Base-by-base conservation (phyloP, 1,284 basidiomycete genomes). In the Coniophora puteana region DNA sequence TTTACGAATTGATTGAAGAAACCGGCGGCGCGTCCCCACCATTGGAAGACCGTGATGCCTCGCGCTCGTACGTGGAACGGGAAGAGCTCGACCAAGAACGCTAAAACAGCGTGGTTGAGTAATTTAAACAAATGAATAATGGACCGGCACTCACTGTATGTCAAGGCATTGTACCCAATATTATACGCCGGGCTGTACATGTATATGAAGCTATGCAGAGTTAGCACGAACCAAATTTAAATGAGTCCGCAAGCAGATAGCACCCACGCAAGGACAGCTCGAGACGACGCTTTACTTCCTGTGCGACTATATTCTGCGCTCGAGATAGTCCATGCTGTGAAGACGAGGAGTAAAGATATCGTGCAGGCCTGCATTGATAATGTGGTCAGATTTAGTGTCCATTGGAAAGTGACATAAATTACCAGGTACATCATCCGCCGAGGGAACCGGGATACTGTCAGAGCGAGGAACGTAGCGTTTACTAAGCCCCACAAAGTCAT, bases 1-100 rank as follows among this genome's bases (percentile, higher is more conserved):
- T 78, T 78, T 36, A 75, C 72, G 54, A 73, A 80, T 49, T 76
- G 74, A 51, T 79, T 80, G 62, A 78, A 74, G 51, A 72, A 75
- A 4, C 71, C 67, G 4, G 76, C 73, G 26, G 67, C 62, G 28
- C 76, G 71, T 34, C 73, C 64, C 57, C 65, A 70, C 59, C 64
- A 69, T 48, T 77, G 72, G 64, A 77, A 74, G 13, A 74, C 50
- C 2, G 70, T 59, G 32, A 75, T 63, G 22, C 72, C 74, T 52
- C 74, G 73, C 4, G 75, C 65, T 27, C 74, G 68, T 21, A 72
- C 64, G 30, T 70, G 62, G 61, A 63, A 73, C 1, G 76, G 76
- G 59, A 74, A 72, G 16, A 78, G 51, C 49, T 78, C 76, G 24
- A 72, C 68, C 32, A 74, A 51, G 63, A 63, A 74, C 7, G 74